phyloP scores from a whole-genome alignment of 2,329 filamentous ascomycete species.

The Didymella segeticola region DNA sequence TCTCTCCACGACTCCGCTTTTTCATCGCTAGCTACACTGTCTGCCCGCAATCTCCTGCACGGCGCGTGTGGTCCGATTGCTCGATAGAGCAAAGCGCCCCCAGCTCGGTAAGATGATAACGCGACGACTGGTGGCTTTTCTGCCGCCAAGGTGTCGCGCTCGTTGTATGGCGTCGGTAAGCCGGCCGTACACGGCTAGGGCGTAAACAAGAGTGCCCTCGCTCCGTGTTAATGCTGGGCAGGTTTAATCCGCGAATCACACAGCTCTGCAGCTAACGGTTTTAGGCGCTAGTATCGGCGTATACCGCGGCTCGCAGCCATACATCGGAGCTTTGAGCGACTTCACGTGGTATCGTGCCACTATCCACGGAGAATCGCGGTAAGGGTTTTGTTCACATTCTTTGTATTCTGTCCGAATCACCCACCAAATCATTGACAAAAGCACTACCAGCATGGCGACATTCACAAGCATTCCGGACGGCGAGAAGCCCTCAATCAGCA shows the following conservation, averaged over 20 bases:
- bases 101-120: constrained; percentile 11
- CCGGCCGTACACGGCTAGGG: constrained; percentile 2
- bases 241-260: constrained; percentile 13
- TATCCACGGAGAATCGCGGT: constrained; percentile 2
- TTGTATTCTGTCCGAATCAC: constrained; percentile 3
- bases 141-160: constrained; percentile 1
- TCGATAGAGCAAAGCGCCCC: background rate
- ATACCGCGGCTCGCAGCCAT: constrained; percentile 6
- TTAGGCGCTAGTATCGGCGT: constrained; percentile 6
- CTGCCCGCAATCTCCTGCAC: constrained; percentile 3
- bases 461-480: constrained; percentile 71
- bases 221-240: constrained; percentile 5
- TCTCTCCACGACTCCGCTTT: constrained; percentile 23
- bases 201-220: constrained; percentile 4
- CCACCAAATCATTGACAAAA: background rate
- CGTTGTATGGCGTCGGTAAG: constrained; percentile 9
- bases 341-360: constrained; percentile 16
- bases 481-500: constrained; percentile 68
- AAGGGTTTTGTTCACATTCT: background rate
- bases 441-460: constrained; percentile 65
- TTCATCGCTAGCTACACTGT: constrained; percentile 5
- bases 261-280: background rate
- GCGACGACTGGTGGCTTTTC: constrained; percentile 17
- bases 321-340: constrained; percentile 19
- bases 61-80: constrained; percentile 4